Evolutionary conservation across 2,329 filamentous ascomycete genomes (phyloP).

Genomic region (Ilyonectria mors-panacis): DNA sequence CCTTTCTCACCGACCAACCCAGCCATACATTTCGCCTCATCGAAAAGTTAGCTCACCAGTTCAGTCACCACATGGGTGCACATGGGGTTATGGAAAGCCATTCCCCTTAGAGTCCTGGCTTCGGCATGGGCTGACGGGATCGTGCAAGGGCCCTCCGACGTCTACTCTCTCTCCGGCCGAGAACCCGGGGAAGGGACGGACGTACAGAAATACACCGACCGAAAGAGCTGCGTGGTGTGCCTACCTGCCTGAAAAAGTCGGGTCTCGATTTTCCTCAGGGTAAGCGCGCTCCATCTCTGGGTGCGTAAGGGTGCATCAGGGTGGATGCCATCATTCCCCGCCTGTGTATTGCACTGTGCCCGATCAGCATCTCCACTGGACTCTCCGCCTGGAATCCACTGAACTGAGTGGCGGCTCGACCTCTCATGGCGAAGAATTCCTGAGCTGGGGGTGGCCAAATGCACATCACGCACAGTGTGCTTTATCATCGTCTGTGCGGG

Average conservation of each 20-base stretch:
- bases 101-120: not conserved
- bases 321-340: slow-evolving; percentile 8
- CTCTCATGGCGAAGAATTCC: not conserved
- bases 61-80: not conserved
- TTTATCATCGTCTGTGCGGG: slow-evolving; percentile 13
- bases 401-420: not conserved
- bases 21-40: not conserved
- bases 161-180: slow-evolving; percentile 2
- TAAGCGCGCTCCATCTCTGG: slow-evolving; percentile 11
- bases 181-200: not conserved
- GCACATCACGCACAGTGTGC: slow-evolving; percentile 16
- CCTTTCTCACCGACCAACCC: slow-evolving; percentile 3
- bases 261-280: slow-evolving; percentile 10
- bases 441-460: slow-evolving; percentile 16
- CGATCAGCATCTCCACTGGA: slow-evolving; percentile 15
- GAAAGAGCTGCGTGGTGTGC: not conserved
- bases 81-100: not conserved
- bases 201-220: not conserved
- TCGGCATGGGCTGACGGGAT: slow-evolving; percentile 4
- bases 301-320: slow-evolving; percentile 17
- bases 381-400: not conserved
- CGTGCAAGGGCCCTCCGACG: not conserved
- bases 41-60: not conserved
- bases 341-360: slow-evolving; percentile 16
- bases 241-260: not conserved